These are phyloP conservation scores for Fusarium goolgardi DNA, from an alignment of 2,329 filamentous ascomycete species.

Conservation along the genomic window DNA sequence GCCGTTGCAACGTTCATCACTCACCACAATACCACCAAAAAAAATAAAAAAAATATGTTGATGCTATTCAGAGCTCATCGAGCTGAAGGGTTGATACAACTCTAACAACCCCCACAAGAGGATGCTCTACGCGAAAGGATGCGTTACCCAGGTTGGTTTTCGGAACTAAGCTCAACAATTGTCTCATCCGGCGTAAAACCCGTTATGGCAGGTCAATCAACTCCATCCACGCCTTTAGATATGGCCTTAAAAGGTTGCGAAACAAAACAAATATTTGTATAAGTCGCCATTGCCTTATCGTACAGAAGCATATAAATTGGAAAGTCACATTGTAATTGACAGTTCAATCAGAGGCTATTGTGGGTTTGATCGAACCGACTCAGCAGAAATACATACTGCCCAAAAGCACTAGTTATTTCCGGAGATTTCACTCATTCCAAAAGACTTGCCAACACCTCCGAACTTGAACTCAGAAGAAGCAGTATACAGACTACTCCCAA, in stretches of 20 bases:
- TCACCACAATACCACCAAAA: neutral
- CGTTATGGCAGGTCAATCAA: constrained; percentile 26
- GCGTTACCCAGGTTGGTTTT: neutral
- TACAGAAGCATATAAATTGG: neutral
- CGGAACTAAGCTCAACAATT: constrained; percentile 21
- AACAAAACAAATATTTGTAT: neutral
- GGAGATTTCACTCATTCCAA: neutral
- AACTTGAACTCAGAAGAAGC: neutral
- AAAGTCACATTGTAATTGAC: neutral
- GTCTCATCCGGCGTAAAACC: constrained; percentile 40
- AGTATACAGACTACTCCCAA: neutral
- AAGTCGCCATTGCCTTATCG: neutral
- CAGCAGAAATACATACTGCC: neutral
- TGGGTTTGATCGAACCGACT: neutral
- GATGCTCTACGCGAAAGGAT: constrained; percentile 2
- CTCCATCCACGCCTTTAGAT: neutral
- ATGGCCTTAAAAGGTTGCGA: constrained; percentile 1
- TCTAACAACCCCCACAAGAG: neutral
- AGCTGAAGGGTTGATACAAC: neutral
- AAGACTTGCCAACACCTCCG: neutral
- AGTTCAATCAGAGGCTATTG: neutral
- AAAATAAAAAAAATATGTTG: neutral
- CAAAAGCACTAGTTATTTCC: neutral
- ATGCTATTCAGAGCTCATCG: neutral
- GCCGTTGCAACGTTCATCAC: neutral